Percentiles rank a stretch among this genome's conserved stretches.
Evolutionary conservation across 169 alveolate species (phyloP).

Genomic region (Eimeria maxima): DNA sequence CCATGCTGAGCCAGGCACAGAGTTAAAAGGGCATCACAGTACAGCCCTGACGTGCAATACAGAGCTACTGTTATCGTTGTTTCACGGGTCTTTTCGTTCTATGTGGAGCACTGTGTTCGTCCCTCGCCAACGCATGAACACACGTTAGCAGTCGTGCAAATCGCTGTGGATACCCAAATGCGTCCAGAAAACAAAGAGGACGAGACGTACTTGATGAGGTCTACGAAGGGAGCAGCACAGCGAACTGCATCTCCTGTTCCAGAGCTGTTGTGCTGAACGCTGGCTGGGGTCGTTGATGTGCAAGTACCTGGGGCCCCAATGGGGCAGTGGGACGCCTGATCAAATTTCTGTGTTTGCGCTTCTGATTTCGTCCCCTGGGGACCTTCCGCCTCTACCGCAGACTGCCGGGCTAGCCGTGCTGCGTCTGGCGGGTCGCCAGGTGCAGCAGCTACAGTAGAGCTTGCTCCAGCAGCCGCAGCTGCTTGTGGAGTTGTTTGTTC

Average conservation of each 20-base stretch:
- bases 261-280: background rate
- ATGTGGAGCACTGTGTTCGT: background rate
- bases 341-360: background rate
- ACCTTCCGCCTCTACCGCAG: background rate
- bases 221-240: conserved; percentile 17
- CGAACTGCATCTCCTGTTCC: background rate
- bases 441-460: background rate
- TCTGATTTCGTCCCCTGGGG: background rate
- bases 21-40: background rate
- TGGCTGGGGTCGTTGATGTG: background rate
- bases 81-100: background rate
- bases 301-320: background rate
- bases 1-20: conserved; percentile 69
- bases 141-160: background rate
- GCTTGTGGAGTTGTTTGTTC: background rate
- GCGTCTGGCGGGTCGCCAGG: background rate
- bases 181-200: background rate
- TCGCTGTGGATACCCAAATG: background rate
- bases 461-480: background rate
- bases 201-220: conserved; percentile 2
- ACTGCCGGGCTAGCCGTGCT: conserved; percentile 7
- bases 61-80: background rate
- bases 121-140: background rate
- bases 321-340: background rate
- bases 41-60: background rate